These are phyloP conservation scores for Oryza australiensis DNA, from an alignment of 176 grass and related monocot genomes.

Conservation along the genomic window DNA sequence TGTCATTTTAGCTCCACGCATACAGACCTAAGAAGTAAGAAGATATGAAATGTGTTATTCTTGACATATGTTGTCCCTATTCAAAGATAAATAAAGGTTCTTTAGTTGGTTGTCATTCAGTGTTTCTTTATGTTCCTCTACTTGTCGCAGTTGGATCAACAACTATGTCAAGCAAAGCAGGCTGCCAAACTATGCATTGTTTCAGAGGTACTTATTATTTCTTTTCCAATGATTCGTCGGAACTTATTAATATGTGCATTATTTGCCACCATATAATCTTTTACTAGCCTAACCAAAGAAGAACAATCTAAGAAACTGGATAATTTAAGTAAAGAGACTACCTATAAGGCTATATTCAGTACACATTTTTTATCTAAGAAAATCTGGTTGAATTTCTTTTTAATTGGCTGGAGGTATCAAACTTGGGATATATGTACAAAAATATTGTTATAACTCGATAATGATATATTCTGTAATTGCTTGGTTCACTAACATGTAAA, in stretches of 20 bases:
- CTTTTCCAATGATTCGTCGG: neutral
- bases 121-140: neutral
- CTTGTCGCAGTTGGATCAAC: conserved; percentile 50
- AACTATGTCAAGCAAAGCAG: conserved; percentile 45
- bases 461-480: conserved; percentile 7
- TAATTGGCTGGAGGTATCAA: neutral
- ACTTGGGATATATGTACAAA: neutral
- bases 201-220: conserved; percentile 46
- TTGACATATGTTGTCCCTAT: neutral
- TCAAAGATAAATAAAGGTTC: neutral
- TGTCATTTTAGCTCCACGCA: neutral
- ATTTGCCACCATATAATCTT: conserved; percentile 17
- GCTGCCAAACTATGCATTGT: conserved; percentile 57
- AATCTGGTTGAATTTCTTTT: neutral
- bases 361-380: neutral
- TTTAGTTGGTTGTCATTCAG: conserved; percentile 11
- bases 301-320: neutral
- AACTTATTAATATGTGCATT: neutral
- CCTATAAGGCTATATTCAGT: neutral
- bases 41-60: neutral
- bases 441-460: neutral
- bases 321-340: neutral
- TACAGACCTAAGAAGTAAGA: neutral
- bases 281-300: conserved; percentile 14
- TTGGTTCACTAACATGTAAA: neutral